Percentiles rank a stretch among this genome's conserved stretches.
phyloP scores from a whole-genome alignment of 176 grass and related monocot genomes.

The Bothriochloa decipiens region DNA sequence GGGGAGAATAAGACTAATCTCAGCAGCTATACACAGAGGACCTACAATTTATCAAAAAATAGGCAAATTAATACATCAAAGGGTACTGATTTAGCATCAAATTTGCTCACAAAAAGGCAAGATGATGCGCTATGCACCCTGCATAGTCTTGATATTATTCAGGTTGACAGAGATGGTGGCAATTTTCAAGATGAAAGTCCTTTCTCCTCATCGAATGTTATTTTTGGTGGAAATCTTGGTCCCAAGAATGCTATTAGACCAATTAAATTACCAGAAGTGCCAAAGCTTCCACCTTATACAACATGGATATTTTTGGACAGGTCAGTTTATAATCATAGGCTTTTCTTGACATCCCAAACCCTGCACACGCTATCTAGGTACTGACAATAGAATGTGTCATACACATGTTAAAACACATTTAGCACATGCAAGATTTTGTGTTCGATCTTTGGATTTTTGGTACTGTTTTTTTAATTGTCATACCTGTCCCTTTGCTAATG shows the following conservation, averaged over 20 bases:
- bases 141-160: constrained; percentile 61
- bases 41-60: constrained; percentile 59
- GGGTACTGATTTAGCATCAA: constrained; percentile 53
- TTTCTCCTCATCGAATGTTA: constrained; percentile 48
- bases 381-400: background rate
- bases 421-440: background rate
- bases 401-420: background rate
- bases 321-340: constrained; percentile 46
- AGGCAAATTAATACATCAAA: constrained; percentile 62
- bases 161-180: constrained; percentile 59
- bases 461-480: background rate
- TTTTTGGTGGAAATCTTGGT: constrained; percentile 64
- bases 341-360: constrained; percentile 20
- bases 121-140: constrained; percentile 58
- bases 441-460: background rate
- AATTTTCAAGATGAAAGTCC: constrained; percentile 74
- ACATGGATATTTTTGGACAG: constrained; percentile 96
- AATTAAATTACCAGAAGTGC: constrained; percentile 67
- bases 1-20: constrained; percentile 78
- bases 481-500: background rate
- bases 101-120: constrained; percentile 84
- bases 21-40: constrained; percentile 60
- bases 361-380: background rate
- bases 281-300: constrained; percentile 72
- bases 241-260: constrained; percentile 63